Evolutionary conservation across 139 green algal genomes (phyloP).

Genomic region (Micractinium sp.): DNA sequence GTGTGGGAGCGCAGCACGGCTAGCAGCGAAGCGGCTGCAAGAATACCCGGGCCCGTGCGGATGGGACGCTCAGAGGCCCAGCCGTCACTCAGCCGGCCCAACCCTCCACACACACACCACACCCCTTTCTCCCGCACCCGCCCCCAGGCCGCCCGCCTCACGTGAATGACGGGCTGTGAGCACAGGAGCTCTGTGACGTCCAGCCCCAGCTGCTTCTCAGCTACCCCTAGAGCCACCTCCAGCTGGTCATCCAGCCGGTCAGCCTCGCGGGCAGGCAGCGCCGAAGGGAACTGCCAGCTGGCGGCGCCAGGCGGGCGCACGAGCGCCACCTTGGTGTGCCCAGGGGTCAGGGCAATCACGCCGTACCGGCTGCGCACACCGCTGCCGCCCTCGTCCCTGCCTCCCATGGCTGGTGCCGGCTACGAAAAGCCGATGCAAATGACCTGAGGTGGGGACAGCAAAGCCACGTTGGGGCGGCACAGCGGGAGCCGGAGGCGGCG

Average conservation of each 20-base stretch:
- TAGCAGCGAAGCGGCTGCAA: no score
- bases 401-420: neutral
- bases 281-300: slow-evolving; percentile 5
- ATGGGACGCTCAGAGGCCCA: no score
- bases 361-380: neutral
- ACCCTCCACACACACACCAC: neutral
- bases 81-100: no score
- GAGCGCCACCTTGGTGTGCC: slow-evolving; percentile 3
- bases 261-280: neutral
- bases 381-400: neutral
- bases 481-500: no score
- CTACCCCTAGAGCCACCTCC: neutral
- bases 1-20: no score
- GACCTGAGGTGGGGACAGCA: neutral
- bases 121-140: neutral
- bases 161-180: slow-evolving; percentile 8
- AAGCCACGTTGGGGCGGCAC: neutral
- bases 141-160: neutral
- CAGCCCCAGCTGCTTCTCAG: slow-evolving; percentile 13
- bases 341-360: neutral
- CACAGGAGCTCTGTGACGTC: neutral
- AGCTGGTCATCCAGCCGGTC: neutral
- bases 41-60: no score
- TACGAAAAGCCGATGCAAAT: no score
- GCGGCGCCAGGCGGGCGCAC: neutral